Evolutionary conservation across 2,329 filamentous ascomycete species (phyloP).

Genomic region (Sporothrix dimorphospora): DNA sequence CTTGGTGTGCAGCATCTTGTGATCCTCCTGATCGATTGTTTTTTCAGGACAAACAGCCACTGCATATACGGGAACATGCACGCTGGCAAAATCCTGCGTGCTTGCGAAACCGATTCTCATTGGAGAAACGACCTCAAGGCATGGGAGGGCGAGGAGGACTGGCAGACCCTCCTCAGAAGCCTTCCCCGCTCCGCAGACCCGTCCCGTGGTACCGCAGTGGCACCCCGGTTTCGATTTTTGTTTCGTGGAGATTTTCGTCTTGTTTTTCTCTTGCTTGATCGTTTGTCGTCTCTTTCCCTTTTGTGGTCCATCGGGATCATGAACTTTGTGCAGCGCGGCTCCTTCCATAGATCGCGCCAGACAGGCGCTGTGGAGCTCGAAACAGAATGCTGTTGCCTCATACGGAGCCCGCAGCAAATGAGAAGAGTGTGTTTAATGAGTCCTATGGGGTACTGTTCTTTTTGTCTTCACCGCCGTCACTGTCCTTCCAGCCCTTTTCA

Average conservation of each 20-base stretch:
- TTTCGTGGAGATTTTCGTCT: neutral
- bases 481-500: neutral
- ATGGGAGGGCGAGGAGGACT: neutral
- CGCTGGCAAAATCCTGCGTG: conserved; percentile 19
- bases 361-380: neutral
- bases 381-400: neutral
- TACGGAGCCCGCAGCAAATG: neutral
- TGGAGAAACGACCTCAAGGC: conserved; percentile 7
- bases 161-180: neutral
- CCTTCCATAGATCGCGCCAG: neutral
- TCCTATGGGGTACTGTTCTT: neutral
- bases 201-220: neutral
- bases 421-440: neutral
- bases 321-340: neutral
- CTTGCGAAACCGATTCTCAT: conserved; percentile 7
- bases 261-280: neutral
- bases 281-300: neutral
- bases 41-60: neutral
- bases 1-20: neutral
- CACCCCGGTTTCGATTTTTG: neutral
- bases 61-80: neutral
- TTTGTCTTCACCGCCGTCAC: conserved; percentile 2
- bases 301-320: neutral
- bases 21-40: neutral
- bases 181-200: neutral